A percentile compares a stretch with the other conserved stretches of the same genome.
These are phyloP conservation scores for Strigomonas oncopelti DNA, from an alignment of 208 protist species.

Conservation along the genomic window DNA sequence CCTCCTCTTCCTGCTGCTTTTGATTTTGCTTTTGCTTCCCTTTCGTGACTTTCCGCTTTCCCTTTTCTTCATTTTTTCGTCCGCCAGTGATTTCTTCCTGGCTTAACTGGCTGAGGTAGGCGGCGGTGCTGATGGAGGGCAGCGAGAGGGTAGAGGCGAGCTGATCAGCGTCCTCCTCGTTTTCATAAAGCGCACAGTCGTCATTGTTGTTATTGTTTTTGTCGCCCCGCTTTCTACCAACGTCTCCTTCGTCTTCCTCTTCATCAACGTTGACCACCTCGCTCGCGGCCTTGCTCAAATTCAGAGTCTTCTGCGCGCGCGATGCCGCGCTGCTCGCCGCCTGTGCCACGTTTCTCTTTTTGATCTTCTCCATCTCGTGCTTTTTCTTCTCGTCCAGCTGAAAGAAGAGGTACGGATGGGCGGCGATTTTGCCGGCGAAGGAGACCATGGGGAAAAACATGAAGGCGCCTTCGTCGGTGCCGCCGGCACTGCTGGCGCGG, in stretches of 20 bases:
- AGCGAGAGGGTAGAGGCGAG: constrained; percentile 24
- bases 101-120: constrained; percentile 12
- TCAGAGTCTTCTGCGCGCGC: background rate
- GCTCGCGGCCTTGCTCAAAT: background rate
- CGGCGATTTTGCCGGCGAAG: constrained; percentile 86
- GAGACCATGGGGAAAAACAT: constrained; percentile 65
- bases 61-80: background rate
- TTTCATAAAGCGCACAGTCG: background rate
- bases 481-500: constrained; percentile 7
- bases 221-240: background rate
- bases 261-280: background rate
- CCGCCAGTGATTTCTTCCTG: too few species aligned
- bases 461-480: constrained; percentile 12
- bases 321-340: too few species aligned
- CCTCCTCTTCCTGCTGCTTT: background rate
- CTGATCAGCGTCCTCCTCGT: constrained; percentile 17
- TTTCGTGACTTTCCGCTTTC: background rate
- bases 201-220: background rate
- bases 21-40: background rate
- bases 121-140: constrained; percentile 12
- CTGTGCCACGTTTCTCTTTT: too few species aligned
- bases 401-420: constrained; percentile 87
- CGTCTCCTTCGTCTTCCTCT: background rate
- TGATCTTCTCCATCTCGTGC: too few species aligned
- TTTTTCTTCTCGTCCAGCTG: constrained; percentile 16